phyloP scores from a whole-genome alignment of 768 basidiomycete species.

The Mycena albidolilacea region DNA sequence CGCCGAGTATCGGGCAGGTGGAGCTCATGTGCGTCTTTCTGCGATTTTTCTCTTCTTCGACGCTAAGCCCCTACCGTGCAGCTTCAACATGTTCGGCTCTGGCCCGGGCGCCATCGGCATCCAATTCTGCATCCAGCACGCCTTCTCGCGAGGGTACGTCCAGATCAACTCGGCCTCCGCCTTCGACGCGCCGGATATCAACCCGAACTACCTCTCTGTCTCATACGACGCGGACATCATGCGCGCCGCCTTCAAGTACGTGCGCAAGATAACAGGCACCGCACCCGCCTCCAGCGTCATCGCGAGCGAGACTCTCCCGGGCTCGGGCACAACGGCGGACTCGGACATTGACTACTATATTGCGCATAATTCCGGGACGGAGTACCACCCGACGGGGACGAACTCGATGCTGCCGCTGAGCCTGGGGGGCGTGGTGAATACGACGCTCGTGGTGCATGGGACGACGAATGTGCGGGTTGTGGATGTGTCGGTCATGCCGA shows the following conservation, averaged over 20 bases:
- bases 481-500: slow-evolving; percentile 43
- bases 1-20: slow-evolving; percentile 34
- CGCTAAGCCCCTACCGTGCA: not conserved
- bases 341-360: slow-evolving; percentile 34
- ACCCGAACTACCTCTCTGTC: slow-evolving; percentile 41
- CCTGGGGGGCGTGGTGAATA: slow-evolving; percentile 56
- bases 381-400: slow-evolving; percentile 34
- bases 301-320: slow-evolving; percentile 30
- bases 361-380: slow-evolving; percentile 27
- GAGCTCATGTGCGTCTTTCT: slow-evolving; percentile 36
- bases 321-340: slow-evolving; percentile 17
- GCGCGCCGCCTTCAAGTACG: slow-evolving; percentile 39
- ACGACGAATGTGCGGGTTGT: slow-evolving; percentile 59
- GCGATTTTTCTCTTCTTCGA: not conserved
- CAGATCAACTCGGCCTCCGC: slow-evolving; percentile 29
- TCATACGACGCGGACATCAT: slow-evolving; percentile 36
- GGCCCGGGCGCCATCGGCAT: slow-evolving; percentile 27
- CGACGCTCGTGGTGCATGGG: slow-evolving; percentile 59
- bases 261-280: slow-evolving; percentile 31
- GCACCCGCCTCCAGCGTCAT: slow-evolving; percentile 24
- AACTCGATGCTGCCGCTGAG: slow-evolving; percentile 35
- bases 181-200: slow-evolving; percentile 37
- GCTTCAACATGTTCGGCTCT: slow-evolving; percentile 38
- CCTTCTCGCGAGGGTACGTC: slow-evolving; percentile 38
- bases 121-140: slow-evolving; percentile 40